These are phyloP conservation scores for Papiliotrema terrestris DNA, from an alignment of 1,284 basidiomycete genomes.

Conservation along the genomic window DNA sequence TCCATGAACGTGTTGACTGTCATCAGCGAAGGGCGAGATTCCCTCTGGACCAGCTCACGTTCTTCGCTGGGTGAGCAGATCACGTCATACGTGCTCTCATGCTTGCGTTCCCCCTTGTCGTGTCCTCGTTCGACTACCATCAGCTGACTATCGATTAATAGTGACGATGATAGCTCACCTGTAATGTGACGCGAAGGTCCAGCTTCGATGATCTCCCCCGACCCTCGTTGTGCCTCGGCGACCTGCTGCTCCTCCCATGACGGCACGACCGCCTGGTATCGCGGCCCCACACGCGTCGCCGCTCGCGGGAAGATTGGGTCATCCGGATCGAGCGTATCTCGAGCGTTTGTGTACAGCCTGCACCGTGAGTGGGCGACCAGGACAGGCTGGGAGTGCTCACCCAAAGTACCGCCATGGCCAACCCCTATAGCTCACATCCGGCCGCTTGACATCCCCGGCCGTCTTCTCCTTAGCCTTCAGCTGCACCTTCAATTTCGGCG, in stretches of 20 bases:
- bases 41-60: conserved; percentile 19
- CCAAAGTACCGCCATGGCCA: conserved; percentile 98
- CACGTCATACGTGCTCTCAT: conserved; percentile 33
- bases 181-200: conserved; percentile 28
- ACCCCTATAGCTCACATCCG: conserved; percentile 61
- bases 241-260: conserved; percentile 45
- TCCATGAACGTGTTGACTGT: conserved; percentile 36
- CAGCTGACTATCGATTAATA: background rate
- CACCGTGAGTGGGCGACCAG: background rate
- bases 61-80: conserved; percentile 31
- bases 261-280: conserved; percentile 66
- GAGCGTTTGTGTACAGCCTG: conserved; percentile 82
- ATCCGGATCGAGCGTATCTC: conserved; percentile 89
- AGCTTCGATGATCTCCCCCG: conserved; percentile 13
- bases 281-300: conserved; percentile 79
- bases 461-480: conserved; percentile 66
- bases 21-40: conserved; percentile 9
- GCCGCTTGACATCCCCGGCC: conserved; percentile 58
- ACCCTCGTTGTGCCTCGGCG: conserved; percentile 17
- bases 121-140: conserved; percentile 34
- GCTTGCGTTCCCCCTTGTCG: conserved; percentile 33
- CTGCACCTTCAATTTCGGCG: conserved; percentile 57
- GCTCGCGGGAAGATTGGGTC: conserved; percentile 92
- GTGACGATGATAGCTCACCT: conserved; percentile 11
- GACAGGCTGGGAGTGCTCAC: conserved; percentile 53